A percentile compares a stretch with the other conserved stretches of the same genome.
Evolutionary conservation across 208 protist species (phyloP).

Genomic region (Phytomonas francai): DNA sequence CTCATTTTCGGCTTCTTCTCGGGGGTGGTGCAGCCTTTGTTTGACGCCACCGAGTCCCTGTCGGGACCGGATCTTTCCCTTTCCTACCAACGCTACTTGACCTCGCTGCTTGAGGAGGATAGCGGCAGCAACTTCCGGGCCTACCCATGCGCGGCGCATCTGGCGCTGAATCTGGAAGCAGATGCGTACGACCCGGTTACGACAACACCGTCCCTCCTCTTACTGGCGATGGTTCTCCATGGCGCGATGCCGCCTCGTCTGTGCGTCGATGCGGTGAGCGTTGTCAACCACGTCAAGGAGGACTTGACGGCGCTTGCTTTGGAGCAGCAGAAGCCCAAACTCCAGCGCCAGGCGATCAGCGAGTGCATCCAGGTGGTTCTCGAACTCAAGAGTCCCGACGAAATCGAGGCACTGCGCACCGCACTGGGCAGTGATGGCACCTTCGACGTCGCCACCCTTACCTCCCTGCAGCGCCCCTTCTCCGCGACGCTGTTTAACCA

Average conservation of each 20-base stretch:
- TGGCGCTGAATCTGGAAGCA: conserved; percentile 59
- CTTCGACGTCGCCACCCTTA: conserved; percentile 43
- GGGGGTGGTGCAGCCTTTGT: conserved; percentile 37
- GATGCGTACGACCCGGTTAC: conserved; percentile 24
- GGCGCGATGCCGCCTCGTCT: conserved; percentile 56
- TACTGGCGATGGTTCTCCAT: conserved; percentile 36
- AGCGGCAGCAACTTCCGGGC: conserved; percentile 14
- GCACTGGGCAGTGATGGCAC: conserved; percentile 50
- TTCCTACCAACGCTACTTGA: no score
- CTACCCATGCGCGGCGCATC: conserved; percentile 36
- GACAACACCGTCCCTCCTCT: conserved; percentile 31
- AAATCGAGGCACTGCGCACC: conserved; percentile 40
- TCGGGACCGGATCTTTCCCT: no score
- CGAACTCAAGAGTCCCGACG: conserved; percentile 43
- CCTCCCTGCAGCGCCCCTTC: conserved; percentile 36
- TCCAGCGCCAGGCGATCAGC: conserved; percentile 48
- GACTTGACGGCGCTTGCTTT: conserved; percentile 49
- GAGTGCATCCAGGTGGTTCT: conserved; percentile 62
- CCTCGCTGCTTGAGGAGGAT: no score
- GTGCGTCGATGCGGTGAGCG: conserved; percentile 54
- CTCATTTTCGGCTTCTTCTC: conserved; percentile 69
- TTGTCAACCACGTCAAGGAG: conserved; percentile 47
- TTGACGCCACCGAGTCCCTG: no score
- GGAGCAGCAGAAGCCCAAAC: conserved; percentile 49
- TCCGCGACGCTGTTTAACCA: conserved; percentile 67